Conservation (phyloP, 805 yeast species). For the Hanseniaspora vineae region DNA sequence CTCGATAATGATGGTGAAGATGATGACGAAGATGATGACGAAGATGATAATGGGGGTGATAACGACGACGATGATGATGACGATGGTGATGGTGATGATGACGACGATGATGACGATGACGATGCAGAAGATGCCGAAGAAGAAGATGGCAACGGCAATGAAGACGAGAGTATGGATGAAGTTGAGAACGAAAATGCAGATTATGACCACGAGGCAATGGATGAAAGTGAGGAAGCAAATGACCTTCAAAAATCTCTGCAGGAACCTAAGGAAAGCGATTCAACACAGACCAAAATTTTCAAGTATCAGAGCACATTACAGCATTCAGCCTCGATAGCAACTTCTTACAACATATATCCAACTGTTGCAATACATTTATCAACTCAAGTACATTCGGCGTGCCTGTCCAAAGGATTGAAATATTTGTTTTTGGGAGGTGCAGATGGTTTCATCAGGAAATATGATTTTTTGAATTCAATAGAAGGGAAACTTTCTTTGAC, state of each 20-base stretch:
- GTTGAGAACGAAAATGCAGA: conserved; percentile 9
- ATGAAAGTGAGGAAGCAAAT: conserved; percentile 17
- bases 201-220: conserved; percentile 10
- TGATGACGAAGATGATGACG: conserved; percentile 12
- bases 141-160: conserved; percentile 15
- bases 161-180: conserved; percentile 10
- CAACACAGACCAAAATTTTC: conserved; percentile 14
- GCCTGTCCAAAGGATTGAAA: conserved; percentile 66
- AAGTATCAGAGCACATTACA: conserved; percentile 22
- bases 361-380: conserved; percentile 80
- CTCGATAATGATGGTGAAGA: conserved; percentile 16
- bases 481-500: conserved; percentile 82
- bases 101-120: conserved; percentile 13
- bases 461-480: conserved; percentile 72
- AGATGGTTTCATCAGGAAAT: conserved; percentile 86
- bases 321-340: conserved; percentile 37
- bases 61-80: conserved; percentile 16
- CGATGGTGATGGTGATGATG: conserved; percentile 11
- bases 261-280: conserved; percentile 4
- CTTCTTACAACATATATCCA: conserved; percentile 62
- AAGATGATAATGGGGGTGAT: conserved; percentile 8
- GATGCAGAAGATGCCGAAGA: conserved; percentile 19
- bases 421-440: conserved; percentile 92
- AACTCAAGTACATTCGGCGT: conserved; percentile 58
- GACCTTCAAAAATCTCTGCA: conserved; percentile 12